These are phyloP conservation scores for Platanthera guangdongensis DNA, from an alignment of 106 monocot species.

Conservation along the genomic window DNA sequence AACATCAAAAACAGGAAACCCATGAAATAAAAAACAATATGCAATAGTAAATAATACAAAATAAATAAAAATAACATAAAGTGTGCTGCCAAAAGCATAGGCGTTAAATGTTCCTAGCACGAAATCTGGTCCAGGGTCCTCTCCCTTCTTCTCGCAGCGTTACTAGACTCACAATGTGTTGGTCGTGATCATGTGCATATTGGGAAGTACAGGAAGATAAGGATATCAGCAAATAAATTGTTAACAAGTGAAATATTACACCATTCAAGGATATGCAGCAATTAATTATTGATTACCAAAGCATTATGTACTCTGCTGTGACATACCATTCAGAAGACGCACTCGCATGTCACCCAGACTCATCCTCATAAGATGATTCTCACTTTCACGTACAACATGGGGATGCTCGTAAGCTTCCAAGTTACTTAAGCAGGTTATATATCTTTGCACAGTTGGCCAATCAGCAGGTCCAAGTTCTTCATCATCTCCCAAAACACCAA, in stretches of 20 bases:
- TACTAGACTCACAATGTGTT: no score
- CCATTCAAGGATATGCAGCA: not conserved
- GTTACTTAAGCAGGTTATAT: constrained; percentile 51
- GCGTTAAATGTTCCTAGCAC: no score
- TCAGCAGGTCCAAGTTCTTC: constrained; percentile 77
- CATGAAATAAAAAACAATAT: no score
- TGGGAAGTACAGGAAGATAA: not conserved
- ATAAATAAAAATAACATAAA: no score
- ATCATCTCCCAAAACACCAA: constrained; percentile 70
- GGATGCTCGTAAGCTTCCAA: constrained; percentile 43
- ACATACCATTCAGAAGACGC: constrained; percentile 66
- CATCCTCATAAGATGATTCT: constrained; percentile 38
- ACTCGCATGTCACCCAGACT: constrained; percentile 53
- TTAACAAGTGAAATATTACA: constrained; percentile 5
- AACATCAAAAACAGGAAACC: no score
- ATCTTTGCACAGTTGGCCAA: constrained; percentile 52
- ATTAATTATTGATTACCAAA: not conserved
- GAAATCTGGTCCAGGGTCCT: no score
- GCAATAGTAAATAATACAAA: no score
- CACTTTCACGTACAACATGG: constrained; percentile 30
- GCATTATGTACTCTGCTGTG: not conserved
- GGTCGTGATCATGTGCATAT: no score
- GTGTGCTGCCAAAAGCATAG: no score
- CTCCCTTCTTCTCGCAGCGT: no score
- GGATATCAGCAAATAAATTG: not conserved